Evolutionary conservation across 2,329 filamentous ascomycete genomes (phyloP), one percentile per base, ranked within the genome.

Genomic region (Rutstroemia sp.): DNA sequence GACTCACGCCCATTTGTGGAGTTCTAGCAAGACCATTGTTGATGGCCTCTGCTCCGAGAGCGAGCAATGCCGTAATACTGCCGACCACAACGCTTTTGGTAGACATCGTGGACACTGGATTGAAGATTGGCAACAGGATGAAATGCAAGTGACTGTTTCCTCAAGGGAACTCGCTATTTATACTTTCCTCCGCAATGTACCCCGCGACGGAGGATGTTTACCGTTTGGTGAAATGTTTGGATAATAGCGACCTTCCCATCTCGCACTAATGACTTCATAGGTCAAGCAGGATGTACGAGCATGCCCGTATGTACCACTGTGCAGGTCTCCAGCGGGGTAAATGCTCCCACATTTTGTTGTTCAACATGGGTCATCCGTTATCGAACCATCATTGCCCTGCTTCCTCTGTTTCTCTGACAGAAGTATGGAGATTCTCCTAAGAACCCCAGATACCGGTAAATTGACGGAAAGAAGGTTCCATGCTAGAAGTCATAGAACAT

Each of bases 1-100:
- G 12, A 34, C 30, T 34, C 30, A 34, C 30, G 14, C 75, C 74
- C 62, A 77, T 72, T 58, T 72, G 72, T 19, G 73, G 72, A 14
- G 71, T 73, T 27, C 64, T 57, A 27, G 72, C 73, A 5, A 74
- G 64, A 7, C 72, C 72, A 72, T 74, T 74, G 54, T 73, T 65
- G 52, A 71, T 61, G 7, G 69, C 70, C 47, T 45, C 47, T 6
- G 60, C 64, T 44, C 48, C 51, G 46, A 57, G 48, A 25, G 49
- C 54, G 19, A 67, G 48, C 23, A 62, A 42, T 23, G 56, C 34
- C 5, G 58, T 58, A 10, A 57, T 39, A 23, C 50, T 54, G 41
- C 52, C 25, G 25, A 23, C 23, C 25, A 56, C 46, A 17, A 27
- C 25, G 44, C 21, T 46, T 56, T 44, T 52, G 17, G 19, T 14